Conservation (phyloP, 306 rosid genomes). For the Cucurbita moschata region DNA sequence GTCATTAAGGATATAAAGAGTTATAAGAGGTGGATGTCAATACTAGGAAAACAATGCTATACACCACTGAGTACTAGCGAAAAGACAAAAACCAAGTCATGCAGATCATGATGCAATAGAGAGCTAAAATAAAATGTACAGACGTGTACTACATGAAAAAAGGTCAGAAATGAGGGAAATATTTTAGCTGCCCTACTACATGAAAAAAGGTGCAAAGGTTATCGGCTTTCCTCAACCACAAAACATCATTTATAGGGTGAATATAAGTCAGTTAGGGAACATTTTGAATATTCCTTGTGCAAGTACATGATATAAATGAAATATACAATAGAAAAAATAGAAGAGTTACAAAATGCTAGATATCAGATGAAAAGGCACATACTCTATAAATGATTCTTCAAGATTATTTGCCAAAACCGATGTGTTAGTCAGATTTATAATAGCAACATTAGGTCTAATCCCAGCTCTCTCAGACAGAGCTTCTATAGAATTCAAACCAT, state of each 20-base stretch:
- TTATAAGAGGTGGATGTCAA: background rate
- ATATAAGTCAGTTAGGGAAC: background rate
- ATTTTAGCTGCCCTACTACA: background rate
- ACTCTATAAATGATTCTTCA: conserved; percentile 93
- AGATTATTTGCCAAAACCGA: conserved; percentile 64
- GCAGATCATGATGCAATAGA: background rate
- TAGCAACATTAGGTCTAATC: conserved; percentile 74
- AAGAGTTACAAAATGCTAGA: conserved; percentile 9
- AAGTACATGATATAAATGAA: background rate
- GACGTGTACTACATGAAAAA: background rate
- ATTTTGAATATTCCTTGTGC: background rate
- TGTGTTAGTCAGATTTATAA: conserved; percentile 75
- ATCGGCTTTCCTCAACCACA: background rate
- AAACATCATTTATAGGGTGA: background rate
- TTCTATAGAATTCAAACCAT: conserved; percentile 70
- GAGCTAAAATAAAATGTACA: background rate
- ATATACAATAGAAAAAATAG: background rate
- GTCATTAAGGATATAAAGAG: background rate
- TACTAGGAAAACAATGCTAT: background rate
- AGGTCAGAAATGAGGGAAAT: background rate
- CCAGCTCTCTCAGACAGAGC: conserved; percentile 79
- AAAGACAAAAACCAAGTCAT: background rate
- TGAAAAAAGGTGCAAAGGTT: background rate
- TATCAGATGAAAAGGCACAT: conserved; percentile 18
- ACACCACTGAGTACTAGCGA: background rate